These are phyloP conservation scores for Zygosaccharomyces gambellarensis DNA, from an alignment of 805 yeast genomes.

Conservation along the genomic window DNA sequence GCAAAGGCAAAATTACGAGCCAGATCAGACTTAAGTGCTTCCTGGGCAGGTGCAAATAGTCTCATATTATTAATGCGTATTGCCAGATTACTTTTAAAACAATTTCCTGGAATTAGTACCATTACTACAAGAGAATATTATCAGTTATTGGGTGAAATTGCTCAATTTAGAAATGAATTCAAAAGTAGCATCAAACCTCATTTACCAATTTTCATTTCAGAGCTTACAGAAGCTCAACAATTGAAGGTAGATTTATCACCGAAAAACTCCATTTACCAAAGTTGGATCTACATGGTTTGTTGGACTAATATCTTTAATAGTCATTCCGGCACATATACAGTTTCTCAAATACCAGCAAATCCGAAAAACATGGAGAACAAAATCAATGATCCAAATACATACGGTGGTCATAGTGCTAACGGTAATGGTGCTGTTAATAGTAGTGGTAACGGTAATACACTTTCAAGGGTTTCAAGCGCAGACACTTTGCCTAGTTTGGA, in stretches of 20 bases:
- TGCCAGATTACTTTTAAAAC: slow-evolving; percentile 16
- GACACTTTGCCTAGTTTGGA: slow-evolving; percentile 26
- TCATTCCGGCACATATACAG: slow-evolving; percentile 17
- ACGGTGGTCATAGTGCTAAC: not conserved
- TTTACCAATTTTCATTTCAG: slow-evolving; percentile 16
- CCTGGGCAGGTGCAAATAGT: slow-evolving; percentile 28
- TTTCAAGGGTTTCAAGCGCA: slow-evolving; percentile 6
- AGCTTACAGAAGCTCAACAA: slow-evolving; percentile 7
- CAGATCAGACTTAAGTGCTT: slow-evolving; percentile 11
- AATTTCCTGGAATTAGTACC: slow-evolving; percentile 26
- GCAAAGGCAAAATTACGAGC: slow-evolving; percentile 22
- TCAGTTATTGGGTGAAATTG: slow-evolving; percentile 17
- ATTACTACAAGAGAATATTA: slow-evolving; percentile 25
- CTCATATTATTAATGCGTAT: slow-evolving; percentile 20
- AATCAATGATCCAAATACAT: not conserved
- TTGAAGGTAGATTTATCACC: slow-evolving; percentile 14
- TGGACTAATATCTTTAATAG: slow-evolving; percentile 32
- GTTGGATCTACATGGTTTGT: slow-evolving; percentile 24
- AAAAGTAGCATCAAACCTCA: slow-evolving; percentile 4
- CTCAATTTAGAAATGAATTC: slow-evolving; percentile 17
- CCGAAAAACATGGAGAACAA: not conserved
- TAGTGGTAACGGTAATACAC: not conserved
- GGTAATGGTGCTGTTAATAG: not conserved
- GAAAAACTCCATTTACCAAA: slow-evolving; percentile 13
- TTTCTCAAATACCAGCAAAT: slow-evolving; percentile 6